Evolutionary conservation across 2,329 filamentous ascomycete species (phyloP).

Genomic region (Colletotrichum falcatum): DNA sequence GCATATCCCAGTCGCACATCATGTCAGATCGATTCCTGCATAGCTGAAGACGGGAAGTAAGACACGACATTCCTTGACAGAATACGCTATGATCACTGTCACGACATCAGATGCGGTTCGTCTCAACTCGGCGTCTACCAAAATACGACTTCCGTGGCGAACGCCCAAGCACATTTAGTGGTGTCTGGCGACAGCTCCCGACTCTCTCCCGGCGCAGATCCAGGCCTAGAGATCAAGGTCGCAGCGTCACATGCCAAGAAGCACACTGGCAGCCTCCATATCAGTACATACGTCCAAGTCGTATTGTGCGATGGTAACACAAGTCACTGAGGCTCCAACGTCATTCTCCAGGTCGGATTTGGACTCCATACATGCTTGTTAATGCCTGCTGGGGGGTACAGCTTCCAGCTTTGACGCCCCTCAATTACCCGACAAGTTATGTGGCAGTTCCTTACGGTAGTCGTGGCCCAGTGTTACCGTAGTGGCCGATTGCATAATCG

Average conservation of each 20-base stretch:
- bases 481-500: slow-evolving; percentile 29
- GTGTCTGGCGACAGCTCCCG: background rate
- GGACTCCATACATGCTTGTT: background rate
- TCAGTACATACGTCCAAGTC: background rate
- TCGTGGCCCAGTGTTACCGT: slow-evolving; percentile 10
- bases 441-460: slow-evolving; percentile 8
- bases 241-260: background rate
- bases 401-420: background rate
- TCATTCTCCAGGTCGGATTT: background rate
- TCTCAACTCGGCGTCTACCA: slow-evolving; percentile 29
- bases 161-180: background rate
- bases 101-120: slow-evolving; percentile 32
- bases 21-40: slow-evolving; percentile 39
- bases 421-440: background rate
- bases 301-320: background rate
- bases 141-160: slow-evolving; percentile 1
- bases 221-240: background rate
- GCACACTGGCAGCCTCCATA: background rate
- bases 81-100: slow-evolving; percentile 11
- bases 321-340: background rate
- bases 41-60: slow-evolving; percentile 13
- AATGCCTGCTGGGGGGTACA: slow-evolving; percentile 4
- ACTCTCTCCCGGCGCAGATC: background rate
- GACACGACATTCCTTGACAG: slow-evolving; percentile 1
- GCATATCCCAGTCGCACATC: slow-evolving; percentile 30